phyloP scores from a whole-genome alignment of 2,329 filamentous ascomycete species.

The Claviceps sp. region DNA sequence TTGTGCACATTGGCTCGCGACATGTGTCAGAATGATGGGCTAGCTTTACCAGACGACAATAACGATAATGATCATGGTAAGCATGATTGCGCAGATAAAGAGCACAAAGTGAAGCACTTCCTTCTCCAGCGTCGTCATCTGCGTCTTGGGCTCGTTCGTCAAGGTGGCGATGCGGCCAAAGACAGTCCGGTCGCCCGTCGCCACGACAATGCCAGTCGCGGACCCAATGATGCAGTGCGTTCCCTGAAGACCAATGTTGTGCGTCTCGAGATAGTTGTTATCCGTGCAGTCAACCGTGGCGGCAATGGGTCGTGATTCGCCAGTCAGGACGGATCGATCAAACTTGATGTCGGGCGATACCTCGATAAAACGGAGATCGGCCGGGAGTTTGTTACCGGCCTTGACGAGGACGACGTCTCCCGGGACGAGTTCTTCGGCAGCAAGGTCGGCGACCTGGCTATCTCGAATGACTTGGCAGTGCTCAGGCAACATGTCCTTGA shows the following conservation, averaged over 20 bases:
- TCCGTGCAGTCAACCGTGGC: slow-evolving; percentile 55
- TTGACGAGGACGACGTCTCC: slow-evolving; percentile 58
- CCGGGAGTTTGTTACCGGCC: slow-evolving; percentile 59
- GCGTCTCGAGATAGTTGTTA: slow-evolving; percentile 63
- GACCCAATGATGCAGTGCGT: slow-evolving; percentile 62
- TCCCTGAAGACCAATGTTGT: slow-evolving; percentile 65
- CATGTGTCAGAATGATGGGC: no score
- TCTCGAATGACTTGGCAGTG: slow-evolving; percentile 53
- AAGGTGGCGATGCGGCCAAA: slow-evolving; percentile 65
- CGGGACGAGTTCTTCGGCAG: slow-evolving; percentile 51
- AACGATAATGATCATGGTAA: slow-evolving; percentile 50
- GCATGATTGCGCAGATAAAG: slow-evolving; percentile 55
- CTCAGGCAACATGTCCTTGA: slow-evolving; percentile 69
- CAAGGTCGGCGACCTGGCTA: slow-evolving; percentile 32
- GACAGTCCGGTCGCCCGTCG: slow-evolving; percentile 58
- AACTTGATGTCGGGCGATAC: slow-evolving; percentile 57
- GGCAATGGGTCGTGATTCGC: slow-evolving; percentile 51
- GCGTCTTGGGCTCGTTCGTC: slow-evolving; percentile 54
- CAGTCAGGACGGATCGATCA: slow-evolving; percentile 58
- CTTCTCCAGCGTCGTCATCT: slow-evolving; percentile 55
- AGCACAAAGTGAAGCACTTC: slow-evolving; percentile 62
- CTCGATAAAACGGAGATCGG: slow-evolving; percentile 57
- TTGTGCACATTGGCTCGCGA: not conserved
- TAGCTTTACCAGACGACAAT: slow-evolving; percentile 47
- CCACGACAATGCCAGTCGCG: slow-evolving; percentile 53